Base-by-base conservation (phyloP, 257 asterid species). In the Voacanga thouarsii region DNA sequence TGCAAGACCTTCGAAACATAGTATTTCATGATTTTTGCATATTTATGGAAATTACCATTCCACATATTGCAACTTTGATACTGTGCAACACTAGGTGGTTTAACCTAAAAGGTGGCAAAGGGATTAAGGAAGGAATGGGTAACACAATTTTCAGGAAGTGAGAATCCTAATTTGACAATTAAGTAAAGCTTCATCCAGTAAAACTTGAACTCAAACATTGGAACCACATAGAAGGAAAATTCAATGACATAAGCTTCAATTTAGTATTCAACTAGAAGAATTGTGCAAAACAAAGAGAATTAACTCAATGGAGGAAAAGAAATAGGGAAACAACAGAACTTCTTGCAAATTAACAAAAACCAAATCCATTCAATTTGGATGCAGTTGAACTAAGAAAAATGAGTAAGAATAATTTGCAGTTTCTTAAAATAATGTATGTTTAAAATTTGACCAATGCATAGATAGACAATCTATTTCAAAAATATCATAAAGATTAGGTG, bases 21-120 rank as follows among this genome's bases (percentile, higher is more conserved):
- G 97, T 91, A 53, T 91, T 91, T 82, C 97, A 91, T 66, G 97
- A 91, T 76, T 91, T 91, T 79, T 93, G 95, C 74, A 88, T 5
- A 1, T 47, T 47, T 47, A 47, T 47, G 53, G 7, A 47, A 47
- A 7, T 8, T 9, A 47, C 12, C 9, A 12, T 10, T 53, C n/a
- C 60, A 53, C 7, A 15, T 47, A 12, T 47, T 47, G 18, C 19
- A 53, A 53, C n/a, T 4, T 4, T 2, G 18, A 8, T 53, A 7
- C 60, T 53, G 5, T 5, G n/a, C 60, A 18, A n/a, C 60, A 53
- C 23, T 7, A 16, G n/a, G 7, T 51, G 19, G 19, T 12, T 51
- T 51, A 51, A 3, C 56, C 14, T 2, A 43, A 4, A 15, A 21
- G 21, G 56, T 51, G 56, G 21, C 14, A 11, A 21, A 51, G 21